Conservation (phyloP, 192 early-diverging fungal species). For the Backusella westeae region DNA sequence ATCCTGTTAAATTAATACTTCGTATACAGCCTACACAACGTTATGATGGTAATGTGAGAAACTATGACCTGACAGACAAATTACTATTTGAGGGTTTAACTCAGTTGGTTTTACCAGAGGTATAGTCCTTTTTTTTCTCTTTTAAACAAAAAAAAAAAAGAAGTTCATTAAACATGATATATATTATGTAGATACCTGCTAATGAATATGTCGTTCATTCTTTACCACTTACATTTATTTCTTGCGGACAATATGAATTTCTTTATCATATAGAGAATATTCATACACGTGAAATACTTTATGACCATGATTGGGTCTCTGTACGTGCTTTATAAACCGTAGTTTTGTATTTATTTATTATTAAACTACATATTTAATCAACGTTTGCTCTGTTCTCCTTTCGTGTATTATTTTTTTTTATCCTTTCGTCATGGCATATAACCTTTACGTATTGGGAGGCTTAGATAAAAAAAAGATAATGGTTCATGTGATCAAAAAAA, state of each 20-base stretch:
- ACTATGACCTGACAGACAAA: conserved; percentile 46
- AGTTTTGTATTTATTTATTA: neutral
- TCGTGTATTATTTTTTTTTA: neutral
- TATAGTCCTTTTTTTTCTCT: conserved; percentile 12
- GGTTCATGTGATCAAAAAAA: neutral
- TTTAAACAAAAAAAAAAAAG: neutral
- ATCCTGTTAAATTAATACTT: conserved; percentile 42
- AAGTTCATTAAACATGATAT: neutral
- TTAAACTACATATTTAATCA: too few species aligned
- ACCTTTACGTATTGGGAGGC: conserved; percentile 1
- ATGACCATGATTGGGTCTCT: conserved; percentile 46
- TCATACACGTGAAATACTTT: conserved; percentile 43
- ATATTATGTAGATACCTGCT: conserved; percentile 42
- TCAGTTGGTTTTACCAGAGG: conserved; percentile 52
- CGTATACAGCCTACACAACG: conserved; percentile 54
- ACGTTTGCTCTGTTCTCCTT: neutral
- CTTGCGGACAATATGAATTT: conserved; percentile 52
- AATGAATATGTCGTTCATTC: conserved; percentile 38
- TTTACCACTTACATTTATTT: conserved; percentile 53
- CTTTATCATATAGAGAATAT: conserved; percentile 58
- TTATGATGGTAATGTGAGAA: conserved; percentile 48
- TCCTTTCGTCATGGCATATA: neutral
- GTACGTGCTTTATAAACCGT: conserved; percentile 16
- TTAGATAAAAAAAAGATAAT: neutral
- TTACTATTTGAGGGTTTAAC: conserved; percentile 53